phyloP scores from a whole-genome alignment of 768 basidiomycete genomes.

The Mycena maculata region DNA sequence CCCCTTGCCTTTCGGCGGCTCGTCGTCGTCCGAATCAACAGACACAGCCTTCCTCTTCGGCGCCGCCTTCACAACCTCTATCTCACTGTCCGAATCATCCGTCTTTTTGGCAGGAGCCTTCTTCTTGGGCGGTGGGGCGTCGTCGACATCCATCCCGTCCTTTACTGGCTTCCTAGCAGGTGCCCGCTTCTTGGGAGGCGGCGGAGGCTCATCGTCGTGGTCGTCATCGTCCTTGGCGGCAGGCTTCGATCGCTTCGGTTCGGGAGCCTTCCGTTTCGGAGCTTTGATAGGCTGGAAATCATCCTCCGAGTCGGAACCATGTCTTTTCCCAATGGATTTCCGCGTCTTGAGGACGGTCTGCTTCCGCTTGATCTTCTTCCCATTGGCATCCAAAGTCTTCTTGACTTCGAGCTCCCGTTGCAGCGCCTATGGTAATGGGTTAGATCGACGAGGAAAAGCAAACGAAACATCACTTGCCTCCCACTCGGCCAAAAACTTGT shows the following conservation, averaged over 20 bases:
- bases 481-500: slow-evolving; percentile 86
- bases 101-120: slow-evolving; percentile 41
- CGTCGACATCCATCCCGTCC: slow-evolving; percentile 44
- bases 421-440: slow-evolving; percentile 52
- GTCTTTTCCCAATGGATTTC: slow-evolving; percentile 55
- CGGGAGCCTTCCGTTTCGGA: slow-evolving; percentile 54
- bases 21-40: slow-evolving; percentile 30
- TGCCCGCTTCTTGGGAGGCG: slow-evolving; percentile 42
- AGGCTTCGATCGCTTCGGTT: slow-evolving; percentile 24
- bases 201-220: slow-evolving; percentile 37
- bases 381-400: slow-evolving; percentile 53
- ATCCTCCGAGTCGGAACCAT: slow-evolving; percentile 53
- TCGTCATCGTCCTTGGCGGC: slow-evolving; percentile 37
- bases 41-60: slow-evolving; percentile 29
- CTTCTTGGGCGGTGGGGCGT: slow-evolving; percentile 30
- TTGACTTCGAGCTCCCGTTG: slow-evolving; percentile 60
- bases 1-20: slow-evolving; percentile 38
- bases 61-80: slow-evolving; percentile 41
- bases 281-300: slow-evolving; percentile 63
- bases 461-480: slow-evolving; percentile 62
- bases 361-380: slow-evolving; percentile 61
- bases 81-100: slow-evolving; percentile 51
- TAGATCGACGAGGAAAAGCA: slow-evolving; percentile 13
- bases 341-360: slow-evolving; percentile 59
- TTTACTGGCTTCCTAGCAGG: slow-evolving; percentile 41